A percentile compares a stretch with the other conserved stretches of the same genome.
Conservation (phyloP, 2,329 filamentous ascomycete species). For the Tetracladium maxilliforme region DNA sequence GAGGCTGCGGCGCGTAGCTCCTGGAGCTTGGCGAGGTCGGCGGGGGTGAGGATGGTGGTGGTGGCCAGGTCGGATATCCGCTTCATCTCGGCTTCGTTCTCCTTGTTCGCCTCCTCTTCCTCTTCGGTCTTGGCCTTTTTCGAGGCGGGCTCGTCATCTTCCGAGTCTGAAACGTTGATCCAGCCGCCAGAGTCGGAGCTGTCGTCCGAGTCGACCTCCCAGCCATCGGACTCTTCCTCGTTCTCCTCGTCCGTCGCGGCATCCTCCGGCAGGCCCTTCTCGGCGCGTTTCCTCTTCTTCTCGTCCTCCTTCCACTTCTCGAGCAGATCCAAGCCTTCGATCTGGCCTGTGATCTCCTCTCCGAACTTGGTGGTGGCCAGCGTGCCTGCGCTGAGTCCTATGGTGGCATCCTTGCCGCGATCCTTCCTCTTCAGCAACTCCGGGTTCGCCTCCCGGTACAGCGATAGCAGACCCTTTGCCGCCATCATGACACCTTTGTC, state of each 20-base stretch:
- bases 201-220: slow-evolving; percentile 43
- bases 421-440: slow-evolving; percentile 82
- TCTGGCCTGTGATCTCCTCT: slow-evolving; percentile 64
- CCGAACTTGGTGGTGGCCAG: slow-evolving; percentile 68
- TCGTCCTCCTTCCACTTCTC: slow-evolving; percentile 93
- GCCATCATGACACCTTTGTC: slow-evolving; percentile 99
- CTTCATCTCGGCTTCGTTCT: slow-evolving; percentile 18
- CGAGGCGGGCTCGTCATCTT: slow-evolving; percentile 53
- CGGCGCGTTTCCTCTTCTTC: slow-evolving; percentile 54
- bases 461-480: slow-evolving; percentile 74
- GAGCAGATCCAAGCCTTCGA: slow-evolving; percentile 83
- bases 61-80: slow-evolving; percentile 68
- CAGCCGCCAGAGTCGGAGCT: slow-evolving; percentile 69
- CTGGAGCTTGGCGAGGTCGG: slow-evolving; percentile 86
- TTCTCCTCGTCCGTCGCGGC: slow-evolving; percentile 45
- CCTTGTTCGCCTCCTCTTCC: slow-evolving; percentile 23
- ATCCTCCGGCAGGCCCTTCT: slow-evolving; percentile 50
- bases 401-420: slow-evolving; percentile 79
- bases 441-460: slow-evolving; percentile 84
- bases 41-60: slow-evolving; percentile 84
- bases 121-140: slow-evolving; percentile 49
- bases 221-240: slow-evolving; percentile 42
- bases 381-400: slow-evolving; percentile 65
- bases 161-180: slow-evolving; percentile 76
- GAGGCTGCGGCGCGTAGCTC: slow-evolving; percentile 67